phyloP scores from a whole-genome alignment of 768 basidiomycete genomes.

The Tubosaeta sp. region DNA sequence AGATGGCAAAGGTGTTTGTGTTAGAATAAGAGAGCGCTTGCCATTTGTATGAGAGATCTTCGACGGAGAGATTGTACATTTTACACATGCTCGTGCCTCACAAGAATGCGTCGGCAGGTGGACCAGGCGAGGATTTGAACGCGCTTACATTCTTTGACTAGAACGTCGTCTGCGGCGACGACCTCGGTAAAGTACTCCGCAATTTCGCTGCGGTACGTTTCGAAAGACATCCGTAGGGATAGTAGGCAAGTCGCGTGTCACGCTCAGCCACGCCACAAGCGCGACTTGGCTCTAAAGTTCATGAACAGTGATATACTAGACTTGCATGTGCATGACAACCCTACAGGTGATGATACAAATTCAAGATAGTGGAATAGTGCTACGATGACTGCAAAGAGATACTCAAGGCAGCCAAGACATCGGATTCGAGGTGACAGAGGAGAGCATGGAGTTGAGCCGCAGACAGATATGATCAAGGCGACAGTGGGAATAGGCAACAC shows the following conservation, averaged over 20 bases:
- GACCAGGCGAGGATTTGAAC: not conserved
- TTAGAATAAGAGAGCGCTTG: slow-evolving; percentile 45
- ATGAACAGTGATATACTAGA: slow-evolving; percentile 21
- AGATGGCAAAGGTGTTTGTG: slow-evolving; percentile 37
- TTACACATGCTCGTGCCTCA: slow-evolving; percentile 62
- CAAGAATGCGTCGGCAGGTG: slow-evolving; percentile 11
- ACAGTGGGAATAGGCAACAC: slow-evolving; percentile 19
- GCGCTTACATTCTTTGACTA: slow-evolving; percentile 51
- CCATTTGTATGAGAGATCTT: slow-evolving; percentile 62
- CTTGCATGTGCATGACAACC: slow-evolving; percentile 16
- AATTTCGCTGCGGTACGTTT: slow-evolving; percentile 18
- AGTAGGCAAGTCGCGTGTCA: too few species aligned
- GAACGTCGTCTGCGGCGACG: slow-evolving; percentile 37
- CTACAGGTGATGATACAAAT: slow-evolving; percentile 30
- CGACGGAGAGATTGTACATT: slow-evolving; percentile 51
- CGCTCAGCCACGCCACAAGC: slow-evolving; percentile 3
- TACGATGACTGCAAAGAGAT: slow-evolving; percentile 14
- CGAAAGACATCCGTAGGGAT: slow-evolving; percentile 20
- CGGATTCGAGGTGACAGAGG: slow-evolving; percentile 4
- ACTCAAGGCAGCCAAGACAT: slow-evolving; percentile 15
- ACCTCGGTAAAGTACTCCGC: slow-evolving; percentile 24
- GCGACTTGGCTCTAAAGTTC: slow-evolving; percentile 5
- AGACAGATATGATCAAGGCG: slow-evolving; percentile 21
- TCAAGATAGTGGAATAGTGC: slow-evolving; percentile 21
- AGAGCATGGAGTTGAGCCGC: slow-evolving; percentile 16